Percentiles rank a stretch among this genome's conserved stretches.
phyloP scores from a whole-genome alignment of 768 basidiomycete genomes.

The Collybiopsis confluens region DNA sequence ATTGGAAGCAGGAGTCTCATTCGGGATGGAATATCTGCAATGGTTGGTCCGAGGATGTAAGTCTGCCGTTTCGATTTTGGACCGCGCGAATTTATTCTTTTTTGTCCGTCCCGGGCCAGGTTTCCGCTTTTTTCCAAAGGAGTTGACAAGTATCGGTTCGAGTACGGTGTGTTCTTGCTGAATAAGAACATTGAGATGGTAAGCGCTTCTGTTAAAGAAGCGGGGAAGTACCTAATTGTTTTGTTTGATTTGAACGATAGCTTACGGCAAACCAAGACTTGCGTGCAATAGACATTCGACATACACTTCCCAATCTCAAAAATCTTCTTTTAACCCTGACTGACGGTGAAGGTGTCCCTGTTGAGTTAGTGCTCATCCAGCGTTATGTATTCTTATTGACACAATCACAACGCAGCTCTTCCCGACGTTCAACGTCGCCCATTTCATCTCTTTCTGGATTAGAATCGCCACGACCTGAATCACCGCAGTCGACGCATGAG shows the following conservation, averaged over 20 bases:
- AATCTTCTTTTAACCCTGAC: constrained; percentile 85
- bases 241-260: constrained; percentile 33
- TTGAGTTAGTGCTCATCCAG: constrained; percentile 8
- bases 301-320: constrained; percentile 96
- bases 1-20: constrained; percentile 89
- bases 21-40: constrained; percentile 87
- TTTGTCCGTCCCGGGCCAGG: constrained; percentile 50
- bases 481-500: constrained; percentile 17
- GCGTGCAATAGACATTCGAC: constrained; percentile 86
- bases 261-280: constrained; percentile 89
- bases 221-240: too few species aligned
- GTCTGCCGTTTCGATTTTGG: constrained; percentile 21
- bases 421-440: constrained; percentile 22
- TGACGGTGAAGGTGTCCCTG: constrained; percentile 55
- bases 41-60: constrained; percentile 93
- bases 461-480: constrained; percentile 19
- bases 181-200: constrained; percentile 99
- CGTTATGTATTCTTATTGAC: too few species aligned
- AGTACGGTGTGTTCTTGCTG: constrained; percentile 93
- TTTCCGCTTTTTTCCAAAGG: constrained; percentile 94
- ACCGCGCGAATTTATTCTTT: neutral
- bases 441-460: constrained; percentile 20
- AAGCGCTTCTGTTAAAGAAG: constrained; percentile 20
- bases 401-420: constrained; percentile 12
- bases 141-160: constrained; percentile 94